Conservation (phyloP, 228 moss, liverwort and hornwort genomes). For the Sphagnum fallax region DNA sequence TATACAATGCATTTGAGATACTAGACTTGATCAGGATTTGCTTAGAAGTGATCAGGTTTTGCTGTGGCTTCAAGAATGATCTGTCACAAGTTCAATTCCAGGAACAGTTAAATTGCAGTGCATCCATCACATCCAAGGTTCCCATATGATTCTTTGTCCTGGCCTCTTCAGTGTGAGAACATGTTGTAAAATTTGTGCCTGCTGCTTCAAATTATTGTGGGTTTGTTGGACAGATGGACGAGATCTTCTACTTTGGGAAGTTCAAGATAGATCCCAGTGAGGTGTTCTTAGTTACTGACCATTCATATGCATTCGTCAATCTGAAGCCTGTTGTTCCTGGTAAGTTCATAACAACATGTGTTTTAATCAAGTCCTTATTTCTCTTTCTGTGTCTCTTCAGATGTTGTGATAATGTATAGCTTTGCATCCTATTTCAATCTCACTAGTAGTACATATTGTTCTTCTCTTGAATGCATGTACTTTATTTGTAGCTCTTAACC, state of each 20-base stretch:
- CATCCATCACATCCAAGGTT: too few relatives aligned
- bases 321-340: slow-evolving; percentile 97
- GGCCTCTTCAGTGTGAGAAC: too few relatives aligned
- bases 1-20: background rate
- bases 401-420: background rate
- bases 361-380: background rate
- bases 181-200: too few relatives aligned
- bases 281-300: slow-evolving; percentile 62
- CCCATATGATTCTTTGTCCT: too few relatives aligned
- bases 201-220: background rate
- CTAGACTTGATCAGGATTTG: background rate
- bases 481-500: background rate
- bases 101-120: too few relatives aligned
- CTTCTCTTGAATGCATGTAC: background rate
- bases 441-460: background rate
- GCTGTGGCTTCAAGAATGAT: background rate
- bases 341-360: slow-evolving; percentile 13
- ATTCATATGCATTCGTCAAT: slow-evolving; percentile 80
- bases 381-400: slow-evolving; percentile 5
- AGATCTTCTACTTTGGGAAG: slow-evolving; percentile 56
- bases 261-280: slow-evolving; percentile 61
- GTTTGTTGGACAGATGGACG: slow-evolving; percentile 42
- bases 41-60: background rate
- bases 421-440: background rate
- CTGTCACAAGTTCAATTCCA: background rate